Conservation (phyloP, 1,284 basidiomycete genomes). For the Cutaneotrichosporon sp. region DNA sequence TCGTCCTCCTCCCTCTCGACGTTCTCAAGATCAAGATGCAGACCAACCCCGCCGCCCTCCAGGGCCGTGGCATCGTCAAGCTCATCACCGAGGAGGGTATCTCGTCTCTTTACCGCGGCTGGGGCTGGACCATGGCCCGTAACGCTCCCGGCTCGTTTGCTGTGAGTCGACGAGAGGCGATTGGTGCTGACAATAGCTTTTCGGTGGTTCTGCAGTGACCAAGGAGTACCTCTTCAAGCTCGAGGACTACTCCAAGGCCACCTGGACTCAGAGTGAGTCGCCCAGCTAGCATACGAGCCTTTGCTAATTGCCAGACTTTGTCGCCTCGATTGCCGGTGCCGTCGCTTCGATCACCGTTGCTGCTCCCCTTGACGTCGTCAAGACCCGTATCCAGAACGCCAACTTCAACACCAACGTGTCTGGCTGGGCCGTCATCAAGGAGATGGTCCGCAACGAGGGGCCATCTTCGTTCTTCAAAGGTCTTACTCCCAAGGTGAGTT, state of each 20-base stretch:
- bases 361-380: slow-evolving; percentile 91
- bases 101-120: slow-evolving; percentile 85
- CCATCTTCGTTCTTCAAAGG: slow-evolving; percentile 90
- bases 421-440: slow-evolving; percentile 79
- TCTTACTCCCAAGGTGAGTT: slow-evolving; percentile 78
- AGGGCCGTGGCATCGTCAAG: slow-evolving; percentile 79
- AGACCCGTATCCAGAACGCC: slow-evolving; percentile 96
- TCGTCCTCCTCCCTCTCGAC: slow-evolving; percentile 89
- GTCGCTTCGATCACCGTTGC: slow-evolving; percentile 94
- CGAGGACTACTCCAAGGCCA: slow-evolving; percentile 82
- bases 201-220: slow-evolving; percentile 89
- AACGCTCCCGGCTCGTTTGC: slow-evolving; percentile 96
- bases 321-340: slow-evolving; percentile 88
- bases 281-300: background rate
- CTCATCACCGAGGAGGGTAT: slow-evolving; percentile 88
- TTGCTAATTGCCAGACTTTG: slow-evolving; percentile 57
- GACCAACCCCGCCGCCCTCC: slow-evolving; percentile 93
- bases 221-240: slow-evolving; percentile 91
- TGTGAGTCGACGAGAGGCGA: slow-evolving; percentile 53
- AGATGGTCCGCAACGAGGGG: slow-evolving; percentile 85
- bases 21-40: slow-evolving; percentile 98
- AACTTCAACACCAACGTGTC: slow-evolving; percentile 87
- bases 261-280: slow-evolving; percentile 72
- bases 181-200: slow-evolving; percentile 57
- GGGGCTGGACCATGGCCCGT: slow-evolving; percentile 98